Evolutionary conservation across 306 rosid species (phyloP), one percentile per base, ranked within the genome.

Genomic region (Corylus heterophylla): DNA sequence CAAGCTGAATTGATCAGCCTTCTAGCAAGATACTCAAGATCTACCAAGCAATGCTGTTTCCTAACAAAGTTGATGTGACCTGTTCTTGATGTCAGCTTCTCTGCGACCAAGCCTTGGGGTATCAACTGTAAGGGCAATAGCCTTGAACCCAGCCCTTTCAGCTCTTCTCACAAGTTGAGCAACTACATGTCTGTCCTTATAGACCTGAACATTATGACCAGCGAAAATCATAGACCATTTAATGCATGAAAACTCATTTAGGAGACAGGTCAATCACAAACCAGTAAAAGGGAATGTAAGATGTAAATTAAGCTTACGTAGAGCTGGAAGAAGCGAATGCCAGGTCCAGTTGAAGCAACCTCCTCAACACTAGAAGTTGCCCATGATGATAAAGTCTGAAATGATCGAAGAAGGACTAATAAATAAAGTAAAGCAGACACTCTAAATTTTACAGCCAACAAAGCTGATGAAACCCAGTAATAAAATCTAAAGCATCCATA

Each of bases 271-370:
- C 75, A 55, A 54, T 63, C 37, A 63, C 35, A 67, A 18, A 67
- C 63, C 64, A 69, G 66, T 22, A 13, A 71, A 67, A 66, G 52
- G 48, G 69, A 48, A 22, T 67, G 42, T 39, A 81, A 18, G 54
- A 48, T 42, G 81, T 16, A 78, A 76, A 83, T 49, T 5, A 63
- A 63, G 83, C 96, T 87, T 70, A 90, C 99, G 87, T 90, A 96
- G 69, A 96, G 96, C 87, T 96, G 99, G 89, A 93, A 93, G 85
- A 96, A 96, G 74, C 99, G 96, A 83, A 96, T 91, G 63, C 99
- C 99, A 37, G 99, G 98, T 82, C 99, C 99, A 1, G 99, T 96
- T 72, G 98, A 96, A 37, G 98, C 96, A 54, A 96, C 99, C 89
- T 96, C 99, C 87, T 96, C 96, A 11, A 89, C 93, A 84, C 98